A percentile compares a stretch with the other conserved stretches of the same genome.
phyloP scores from a whole-genome alignment of 352 stramenopile species.

The Phytophthora citricola region DNA sequence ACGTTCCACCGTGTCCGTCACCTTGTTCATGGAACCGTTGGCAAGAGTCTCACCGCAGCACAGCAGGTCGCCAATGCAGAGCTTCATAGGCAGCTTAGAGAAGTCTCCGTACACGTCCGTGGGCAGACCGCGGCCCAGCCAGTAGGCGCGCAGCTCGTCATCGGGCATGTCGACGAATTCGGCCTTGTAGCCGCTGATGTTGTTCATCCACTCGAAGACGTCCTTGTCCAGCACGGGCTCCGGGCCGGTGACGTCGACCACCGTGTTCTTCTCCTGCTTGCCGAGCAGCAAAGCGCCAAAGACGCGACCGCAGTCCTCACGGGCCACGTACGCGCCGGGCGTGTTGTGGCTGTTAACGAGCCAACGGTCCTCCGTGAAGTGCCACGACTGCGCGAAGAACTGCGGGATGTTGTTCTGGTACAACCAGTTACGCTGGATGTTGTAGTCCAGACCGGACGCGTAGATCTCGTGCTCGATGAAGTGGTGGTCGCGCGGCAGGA shows the following conservation, averaged over 20 bases:
- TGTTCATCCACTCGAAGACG: conserved; percentile 36
- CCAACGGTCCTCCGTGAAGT: conserved; percentile 41
- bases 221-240: conserved; percentile 28
- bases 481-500: conserved; percentile 40
- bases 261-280: conserved; percentile 24
- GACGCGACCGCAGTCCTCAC: conserved; percentile 34
- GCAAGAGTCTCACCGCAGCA: conserved; percentile 30
- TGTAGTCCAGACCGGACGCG: conserved; percentile 36
- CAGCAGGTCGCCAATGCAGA: conserved; percentile 30
- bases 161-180: conserved; percentile 41
- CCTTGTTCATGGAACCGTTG: conserved; percentile 26
- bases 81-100: conserved; percentile 28
- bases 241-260: conserved; percentile 32
- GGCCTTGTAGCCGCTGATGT: conserved; percentile 29
- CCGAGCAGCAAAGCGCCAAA: conserved; percentile 31
- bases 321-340: conserved; percentile 33
- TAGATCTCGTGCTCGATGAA: conserved; percentile 28
- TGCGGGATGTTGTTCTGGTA: conserved; percentile 44
- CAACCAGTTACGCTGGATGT: conserved; percentile 49
- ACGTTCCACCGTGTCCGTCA: conserved; percentile 19
- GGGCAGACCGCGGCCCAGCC: conserved; percentile 19
- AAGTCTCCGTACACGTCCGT: conserved; percentile 28
- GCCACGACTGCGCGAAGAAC: conserved; percentile 33
- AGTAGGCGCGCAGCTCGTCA: conserved; percentile 30
- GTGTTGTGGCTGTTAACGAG: conserved; percentile 38